Evolutionary conservation across 2,329 filamentous ascomycete genomes (phyloP), one percentile per base, ranked within the genome.

Genomic region (Colletotrichum sp.): DNA sequence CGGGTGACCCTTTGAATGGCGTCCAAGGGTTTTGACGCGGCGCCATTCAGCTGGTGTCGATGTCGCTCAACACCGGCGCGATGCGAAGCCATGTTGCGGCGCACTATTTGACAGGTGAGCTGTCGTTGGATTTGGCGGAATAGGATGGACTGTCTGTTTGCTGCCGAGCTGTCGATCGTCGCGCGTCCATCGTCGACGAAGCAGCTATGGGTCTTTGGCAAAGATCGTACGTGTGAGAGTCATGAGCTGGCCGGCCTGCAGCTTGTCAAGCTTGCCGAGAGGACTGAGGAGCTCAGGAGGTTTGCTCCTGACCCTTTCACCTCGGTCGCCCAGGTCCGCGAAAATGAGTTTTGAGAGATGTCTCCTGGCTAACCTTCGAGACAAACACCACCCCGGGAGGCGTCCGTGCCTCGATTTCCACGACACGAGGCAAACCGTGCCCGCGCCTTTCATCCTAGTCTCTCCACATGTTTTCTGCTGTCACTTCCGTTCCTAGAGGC

Each of bases 371-470:
- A 55, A 72, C 55, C 32, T 36, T 34, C 48, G n/a, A n/a, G 48
- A 34, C 52, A 69, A 57, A 68, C 44, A 68, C 8, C 44, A 36
- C n/a, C n/a, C 44, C 32, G 16, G 57, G 28, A 44, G 59, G 52
- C 36, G 68, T 39, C 63, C 63, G 68, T 67, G 68, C 60, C 55
- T 48, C 68, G 25, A 36, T 67, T 28, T 36, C n/a, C 25, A 70
- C 22, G 63, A 71, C 72, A 71, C 68, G 72, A 61, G 60, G 59
- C 72, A 61, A 52, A 71, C 34, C 61, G 34, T 44, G 52, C 36
- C 68, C 48, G 48, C 61, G 71, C 61, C 60, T 71, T 60, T 71
- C 60, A 75, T 75, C 61, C 72, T 64, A 39, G 63, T 36, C 73
- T 44, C 73, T 73, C 64, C 61, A 73, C 73, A 59, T 64, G 39